phyloP scores from a whole-genome alignment of 495 filamentous ascomycete species.

The Chaetomium fimeti region DNA sequence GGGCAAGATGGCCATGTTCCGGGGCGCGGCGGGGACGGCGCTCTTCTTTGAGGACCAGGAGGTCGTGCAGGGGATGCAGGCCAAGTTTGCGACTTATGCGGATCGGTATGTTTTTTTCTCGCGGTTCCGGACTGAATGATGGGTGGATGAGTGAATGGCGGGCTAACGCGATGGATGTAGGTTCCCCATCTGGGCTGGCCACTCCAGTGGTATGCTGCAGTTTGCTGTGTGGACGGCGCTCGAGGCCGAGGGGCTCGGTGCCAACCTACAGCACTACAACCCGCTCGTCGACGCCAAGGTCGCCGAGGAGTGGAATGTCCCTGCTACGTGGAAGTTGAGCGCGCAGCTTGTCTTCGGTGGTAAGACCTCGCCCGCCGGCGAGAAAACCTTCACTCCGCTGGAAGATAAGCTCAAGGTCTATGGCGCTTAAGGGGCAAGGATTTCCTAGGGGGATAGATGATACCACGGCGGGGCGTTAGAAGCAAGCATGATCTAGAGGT shows the following conservation, averaged over 20 bases:
- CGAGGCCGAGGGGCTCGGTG: constrained; percentile 67
- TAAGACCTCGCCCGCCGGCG: constrained; percentile 43
- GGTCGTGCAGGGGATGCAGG: constrained; percentile 51
- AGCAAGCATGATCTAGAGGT: not conserved
- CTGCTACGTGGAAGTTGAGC: constrained; percentile 58
- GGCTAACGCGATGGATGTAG: constrained; percentile 24
- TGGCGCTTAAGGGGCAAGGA: constrained; percentile 34
- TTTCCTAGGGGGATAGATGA: not conserved
- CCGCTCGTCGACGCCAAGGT: constrained; percentile 61
- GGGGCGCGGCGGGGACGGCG: constrained; percentile 58
- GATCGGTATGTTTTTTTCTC: constrained; percentile 37
- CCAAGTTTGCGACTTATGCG: constrained; percentile 55
- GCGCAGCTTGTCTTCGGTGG: constrained; percentile 65
- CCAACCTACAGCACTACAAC: constrained; percentile 76
- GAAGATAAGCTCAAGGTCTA: constrained; percentile 55
- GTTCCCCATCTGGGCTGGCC: constrained; percentile 61
- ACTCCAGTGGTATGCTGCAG: constrained; percentile 67
- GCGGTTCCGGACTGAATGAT: too few species aligned
- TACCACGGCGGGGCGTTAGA: constrained; percentile 16
- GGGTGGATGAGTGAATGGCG: not conserved
- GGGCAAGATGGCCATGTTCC: constrained; percentile 51
- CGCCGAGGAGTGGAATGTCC: constrained; percentile 56
- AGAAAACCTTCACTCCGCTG: constrained; percentile 56
- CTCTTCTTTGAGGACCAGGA: constrained; percentile 64
- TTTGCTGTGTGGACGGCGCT: constrained; percentile 64